Evolutionary conservation across 495 filamentous ascomycete genomes (phyloP).

Genomic region (Staphylotrichum tortipilum): DNA sequence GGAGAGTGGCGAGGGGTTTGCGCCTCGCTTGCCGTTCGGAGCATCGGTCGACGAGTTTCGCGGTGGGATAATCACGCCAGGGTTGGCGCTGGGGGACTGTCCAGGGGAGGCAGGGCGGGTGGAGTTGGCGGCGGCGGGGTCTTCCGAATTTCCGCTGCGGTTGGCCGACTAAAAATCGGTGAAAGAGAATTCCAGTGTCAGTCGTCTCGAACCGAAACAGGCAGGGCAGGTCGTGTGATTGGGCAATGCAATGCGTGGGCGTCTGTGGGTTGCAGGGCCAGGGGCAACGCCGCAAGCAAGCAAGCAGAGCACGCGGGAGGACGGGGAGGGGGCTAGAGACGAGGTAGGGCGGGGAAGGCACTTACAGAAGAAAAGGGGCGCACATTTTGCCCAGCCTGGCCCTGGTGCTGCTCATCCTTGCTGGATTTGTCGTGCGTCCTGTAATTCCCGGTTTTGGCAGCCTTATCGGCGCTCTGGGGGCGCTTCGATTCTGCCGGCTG

Average conservation of each 20-base stretch:
- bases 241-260: conserved; percentile 19
- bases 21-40: conserved; percentile 49
- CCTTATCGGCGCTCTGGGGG: conserved; percentile 30
- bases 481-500: conserved; percentile 33
- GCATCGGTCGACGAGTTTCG: conserved; percentile 62
- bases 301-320: too few relatives aligned
- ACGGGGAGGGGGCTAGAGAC: too few relatives aligned
- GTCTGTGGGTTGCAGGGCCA: neutral
- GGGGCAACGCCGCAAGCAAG: too few relatives aligned
- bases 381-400: conserved; percentile 28
- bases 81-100: conserved; percentile 25
- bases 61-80: conserved; percentile 52
- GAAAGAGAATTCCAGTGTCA: conserved; percentile 26
- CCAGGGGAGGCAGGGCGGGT: conserved; percentile 34
- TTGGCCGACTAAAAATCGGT: conserved; percentile 35
- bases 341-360: too few relatives aligned
- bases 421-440: conserved; percentile 14
- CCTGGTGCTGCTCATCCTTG: conserved; percentile 26
- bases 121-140: conserved; percentile 41
- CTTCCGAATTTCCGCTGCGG: conserved; percentile 34
- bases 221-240: conserved; percentile 29
- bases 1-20: conserved; percentile 80
- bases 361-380: conserved; percentile 39
- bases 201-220: conserved; percentile 15
- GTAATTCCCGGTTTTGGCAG: conserved; percentile 16